Conservation (phyloP, 2,329 filamentous ascomycete species). For the Helotiales sp. region DNA sequence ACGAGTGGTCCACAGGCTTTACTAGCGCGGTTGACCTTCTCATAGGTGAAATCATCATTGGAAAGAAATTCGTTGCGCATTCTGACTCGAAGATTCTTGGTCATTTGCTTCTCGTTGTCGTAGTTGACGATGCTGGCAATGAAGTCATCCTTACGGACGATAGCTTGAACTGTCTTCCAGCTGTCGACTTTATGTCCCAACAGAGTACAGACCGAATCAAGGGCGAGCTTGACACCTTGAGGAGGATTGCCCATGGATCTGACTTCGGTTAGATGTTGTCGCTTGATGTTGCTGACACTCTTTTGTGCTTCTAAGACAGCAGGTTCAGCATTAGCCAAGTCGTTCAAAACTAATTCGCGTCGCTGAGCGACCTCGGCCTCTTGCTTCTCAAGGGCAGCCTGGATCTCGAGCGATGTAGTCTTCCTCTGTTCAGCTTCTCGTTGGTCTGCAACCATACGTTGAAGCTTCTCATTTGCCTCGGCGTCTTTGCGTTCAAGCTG, state of each 20-base stretch:
- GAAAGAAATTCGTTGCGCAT: conserved; percentile 93
- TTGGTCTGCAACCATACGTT: conserved; percentile 96
- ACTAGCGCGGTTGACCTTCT: conserved; percentile 92
- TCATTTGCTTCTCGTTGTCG: conserved; percentile 95
- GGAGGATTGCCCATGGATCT: conserved; percentile 95
- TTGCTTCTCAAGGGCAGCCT: conserved; percentile 82
- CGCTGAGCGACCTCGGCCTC: conserved; percentile 83
- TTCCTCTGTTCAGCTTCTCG: conserved; percentile 91
- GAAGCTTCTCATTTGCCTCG: conserved; percentile 95
- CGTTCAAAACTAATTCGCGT: conserved; percentile 79
- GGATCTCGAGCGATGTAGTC: conserved; percentile 83
- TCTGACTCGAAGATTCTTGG: conserved; percentile 73
- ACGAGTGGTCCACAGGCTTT: conserved; percentile 96
- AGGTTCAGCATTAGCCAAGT: conserved; percentile 88
- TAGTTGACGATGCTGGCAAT: conserved; percentile 98
- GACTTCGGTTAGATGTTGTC: conserved; percentile 95
- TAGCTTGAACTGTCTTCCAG: conserved; percentile 88
- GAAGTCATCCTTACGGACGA: conserved; percentile 92
- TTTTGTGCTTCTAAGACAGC: conserved; percentile 91
- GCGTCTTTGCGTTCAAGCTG: conserved; percentile 92
- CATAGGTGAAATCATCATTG: conserved; percentile 93
- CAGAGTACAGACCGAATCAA: conserved; percentile 95
- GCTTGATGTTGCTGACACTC: conserved; percentile 98
- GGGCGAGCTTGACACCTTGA: conserved; percentile 82
- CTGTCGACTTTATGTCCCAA: conserved; percentile 86